Base-by-base conservation (phyloP, 202 grass and related monocot genomes). In the Hordeum pubiflorum region DNA sequence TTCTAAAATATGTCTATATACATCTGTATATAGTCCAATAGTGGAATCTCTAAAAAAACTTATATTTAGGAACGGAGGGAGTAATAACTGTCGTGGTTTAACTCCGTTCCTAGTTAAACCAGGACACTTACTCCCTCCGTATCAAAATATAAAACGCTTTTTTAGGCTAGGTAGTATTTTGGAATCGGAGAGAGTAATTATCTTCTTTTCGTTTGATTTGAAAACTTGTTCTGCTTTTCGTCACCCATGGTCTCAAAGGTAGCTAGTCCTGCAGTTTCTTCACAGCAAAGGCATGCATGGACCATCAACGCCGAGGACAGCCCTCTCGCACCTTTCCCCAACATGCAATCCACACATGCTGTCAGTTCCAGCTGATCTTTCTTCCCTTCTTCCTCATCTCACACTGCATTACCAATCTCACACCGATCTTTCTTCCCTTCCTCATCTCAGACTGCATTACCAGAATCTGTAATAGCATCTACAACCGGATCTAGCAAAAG, bases 221-320 rank as follows among this genome's bases (percentile, higher is more conserved):
- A 52, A 52, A 52, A 52, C 46, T 52, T 18, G 48, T 52, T 52
- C 48, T 52, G 48, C 48, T 52, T n/a, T 69, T n/a, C n/a, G 9
- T 10, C 59, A 76, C 77, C 69, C 77, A 11, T 44, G 40, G 13
- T 26, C 76, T 70, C 54, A 26, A 83, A 80, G 37, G 37, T 69
- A 26, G 38, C 66, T 24, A 70, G 54, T 43, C 31, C 79, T 86
- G 6, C 69, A 52, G 10, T 73, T 86, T 82, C 79, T 86, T 89
- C 87, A 86, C 74, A 79, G 1, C 62, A 75, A 86, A 82, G 79
- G 7, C 79, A 82, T 62, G 14, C 74, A 86, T 62, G 83, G 79
- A 79, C 87, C 83, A 80, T 14, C 50, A 41, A 29, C 41, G 44
- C 3, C 36, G 21, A 27, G 43, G 43, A 64, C 60, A 62, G 55